A percentile compares a stretch with the other conserved stretches of the same genome.
Conservation (phyloP, 495 filamentous ascomycete genomes). For the Recurvomyces mirabilis region DNA sequence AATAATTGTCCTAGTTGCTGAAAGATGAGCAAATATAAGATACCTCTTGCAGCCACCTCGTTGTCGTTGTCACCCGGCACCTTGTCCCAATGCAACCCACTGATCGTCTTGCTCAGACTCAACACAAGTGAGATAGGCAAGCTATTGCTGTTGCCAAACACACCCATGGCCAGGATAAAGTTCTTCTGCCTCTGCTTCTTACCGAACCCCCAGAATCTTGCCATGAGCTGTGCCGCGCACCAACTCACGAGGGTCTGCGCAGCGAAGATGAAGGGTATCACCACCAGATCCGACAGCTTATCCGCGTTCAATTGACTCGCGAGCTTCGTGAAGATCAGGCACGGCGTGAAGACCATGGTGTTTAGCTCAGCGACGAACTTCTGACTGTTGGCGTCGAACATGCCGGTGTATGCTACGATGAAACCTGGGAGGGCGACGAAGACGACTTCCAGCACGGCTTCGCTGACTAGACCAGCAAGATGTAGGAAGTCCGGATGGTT, state of each 20-base stretch:
- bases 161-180: slow-evolving; percentile 93
- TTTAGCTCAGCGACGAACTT: slow-evolving; percentile 95
- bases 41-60: slow-evolving; percentile 86
- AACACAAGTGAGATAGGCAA: slow-evolving; percentile 93
- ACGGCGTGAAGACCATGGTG: slow-evolving; percentile 87
- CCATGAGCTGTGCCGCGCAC: slow-evolving; percentile 53
- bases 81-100: slow-evolving; percentile 85
- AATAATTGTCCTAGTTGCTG: slow-evolving; percentile 94
- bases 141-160: slow-evolving; percentile 97
- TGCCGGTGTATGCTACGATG: slow-evolving; percentile 74
- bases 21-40: slow-evolving; percentile 91
- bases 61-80: slow-evolving; percentile 87
- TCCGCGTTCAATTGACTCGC: slow-evolving; percentile 89
- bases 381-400: slow-evolving; percentile 88
- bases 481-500: slow-evolving; percentile 56
- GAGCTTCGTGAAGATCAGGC: slow-evolving; percentile 93
- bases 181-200: slow-evolving; percentile 57
- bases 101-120: slow-evolving; percentile 80
- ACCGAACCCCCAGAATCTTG: slow-evolving; percentile 60
- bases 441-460: slow-evolving; percentile 89
- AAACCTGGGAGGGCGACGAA: slow-evolving; percentile 95
- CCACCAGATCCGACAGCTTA: slow-evolving; percentile 76
- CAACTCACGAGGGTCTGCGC: slow-evolving; percentile 80
- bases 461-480: slow-evolving; percentile 79
- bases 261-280: slow-evolving; percentile 88